Conservation (phyloP, 2,329 filamentous ascomycete genomes). For the Fusarium sp. region DNA sequence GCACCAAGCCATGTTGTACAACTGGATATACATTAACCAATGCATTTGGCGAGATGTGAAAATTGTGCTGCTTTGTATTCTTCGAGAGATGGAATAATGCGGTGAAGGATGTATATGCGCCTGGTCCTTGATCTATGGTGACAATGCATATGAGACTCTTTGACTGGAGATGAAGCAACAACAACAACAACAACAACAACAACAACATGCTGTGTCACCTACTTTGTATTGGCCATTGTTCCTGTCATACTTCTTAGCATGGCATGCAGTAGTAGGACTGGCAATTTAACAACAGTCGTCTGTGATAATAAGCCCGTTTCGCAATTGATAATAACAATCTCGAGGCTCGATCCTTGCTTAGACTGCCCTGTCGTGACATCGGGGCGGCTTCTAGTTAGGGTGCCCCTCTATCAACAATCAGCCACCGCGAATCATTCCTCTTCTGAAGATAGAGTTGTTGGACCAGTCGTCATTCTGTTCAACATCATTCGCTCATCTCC, state of each 20-base stretch:
- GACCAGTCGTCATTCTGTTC: slow-evolving; percentile 31
- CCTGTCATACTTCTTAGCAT: not conserved
- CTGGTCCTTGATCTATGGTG: slow-evolving; percentile 34
- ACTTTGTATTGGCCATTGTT: not conserved
- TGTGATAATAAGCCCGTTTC: not conserved
- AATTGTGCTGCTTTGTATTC: slow-evolving; percentile 1
- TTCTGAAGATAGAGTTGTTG: slow-evolving; percentile 3
- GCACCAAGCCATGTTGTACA: not conserved
- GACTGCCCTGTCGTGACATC: slow-evolving; percentile 24
- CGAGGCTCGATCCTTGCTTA: slow-evolving; percentile 27
- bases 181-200: slow-evolving; percentile 14
- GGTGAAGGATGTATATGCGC: slow-evolving; percentile 32
- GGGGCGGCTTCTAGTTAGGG: slow-evolving; percentile 16
- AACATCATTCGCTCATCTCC: slow-evolving; percentile 34
- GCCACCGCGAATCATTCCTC: slow-evolving; percentile 14
- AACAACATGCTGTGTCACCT: slow-evolving; percentile 18
- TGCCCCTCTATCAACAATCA: slow-evolving; percentile 16
- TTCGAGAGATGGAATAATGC: slow-evolving; percentile 15
- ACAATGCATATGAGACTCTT: slow-evolving; percentile 28
- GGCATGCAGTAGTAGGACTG: not conserved
- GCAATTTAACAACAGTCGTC: not conserved
- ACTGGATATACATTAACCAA: not conserved
- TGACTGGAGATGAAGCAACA: slow-evolving; percentile 32
- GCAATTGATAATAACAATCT: slow-evolving; percentile 11
- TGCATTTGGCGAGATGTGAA: not conserved